Base-by-base conservation (phyloP, 2,329 filamentous ascomycete genomes). In the Diaporthe sp. region DNA sequence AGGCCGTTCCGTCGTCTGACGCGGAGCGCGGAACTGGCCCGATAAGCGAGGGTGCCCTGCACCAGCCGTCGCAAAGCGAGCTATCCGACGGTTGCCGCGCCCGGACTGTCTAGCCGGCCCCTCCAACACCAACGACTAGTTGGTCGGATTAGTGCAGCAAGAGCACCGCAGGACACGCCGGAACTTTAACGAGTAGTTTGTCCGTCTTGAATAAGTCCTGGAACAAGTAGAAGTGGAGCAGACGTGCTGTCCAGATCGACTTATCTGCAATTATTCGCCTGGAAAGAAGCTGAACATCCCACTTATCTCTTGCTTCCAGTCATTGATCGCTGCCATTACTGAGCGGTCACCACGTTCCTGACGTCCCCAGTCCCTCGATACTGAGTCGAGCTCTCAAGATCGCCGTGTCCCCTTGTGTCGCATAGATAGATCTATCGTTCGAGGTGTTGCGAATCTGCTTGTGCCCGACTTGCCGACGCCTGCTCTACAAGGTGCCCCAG, bases 81-180 rank as follows among this genome's bases (percentile, higher is more conserved):
- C 33, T 54, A 64, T 50, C 74, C 74, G 74, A 74, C 38, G 72
- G 45, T 76, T 72, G 74, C 74, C 74, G 74, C 38, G 72, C 50
- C 45, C 72, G 72, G 55, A 76, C 52, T 28, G 28, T 68, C 35
- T 28, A 52, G 19, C 35, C 58, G 30, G 40, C 40, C 30, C 19
- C 57, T 25, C 40, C 33, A 52, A 40, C 57, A 35, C 57, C 30
- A 61, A 58, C 64, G n/a, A n/a, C 33, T 54, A 28, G 64, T 54
- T 10, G 17, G 45, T 25, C 47, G n/a, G 64, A 68, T 40, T 52
- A 40, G 47, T 30, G 64, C 64, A 52, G 45, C 47, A 17, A 68
- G 33, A 54, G 25, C 47, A 54, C 4, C 5, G 12, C 22, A 28
- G 68, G 50, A 35, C 30, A 60, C 60, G 40, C 66, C 66, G 40